Evolutionary conservation across 306 rosid species (phyloP).

Genomic region (Cucurbita argyrosperma): DNA sequence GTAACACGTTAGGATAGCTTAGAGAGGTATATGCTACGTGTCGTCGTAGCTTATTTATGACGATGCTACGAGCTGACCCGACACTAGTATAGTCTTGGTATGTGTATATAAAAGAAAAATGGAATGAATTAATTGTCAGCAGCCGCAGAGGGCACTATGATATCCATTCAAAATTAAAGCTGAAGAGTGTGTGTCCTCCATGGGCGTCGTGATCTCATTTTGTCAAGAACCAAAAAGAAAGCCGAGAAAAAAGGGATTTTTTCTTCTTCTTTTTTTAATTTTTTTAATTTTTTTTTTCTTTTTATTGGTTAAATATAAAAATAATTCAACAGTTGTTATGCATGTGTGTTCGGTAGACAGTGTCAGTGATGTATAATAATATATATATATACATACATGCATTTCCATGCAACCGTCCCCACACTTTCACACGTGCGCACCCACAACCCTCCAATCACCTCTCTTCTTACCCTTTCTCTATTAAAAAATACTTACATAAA

Average conservation of each 20-base stretch:
- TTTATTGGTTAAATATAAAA: background rate
- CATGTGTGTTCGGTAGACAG: slow-evolving; percentile 52
- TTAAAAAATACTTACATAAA: no score
- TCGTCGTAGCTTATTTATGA: no score
- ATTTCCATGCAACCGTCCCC: slow-evolving; percentile 78
- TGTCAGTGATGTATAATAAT: slow-evolving; percentile 51
- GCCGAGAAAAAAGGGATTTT: background rate
- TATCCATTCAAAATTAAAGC: background rate
- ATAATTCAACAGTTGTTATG: slow-evolving; percentile 27
- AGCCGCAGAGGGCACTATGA: no score
- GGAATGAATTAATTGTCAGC: no score
- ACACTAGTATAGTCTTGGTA: no score
- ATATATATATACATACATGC: slow-evolving; percentile 30
- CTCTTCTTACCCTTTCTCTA: background rate
- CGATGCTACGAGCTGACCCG: no score
- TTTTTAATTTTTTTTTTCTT: background rate
- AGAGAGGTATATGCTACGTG: no score
- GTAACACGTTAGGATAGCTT: no score
- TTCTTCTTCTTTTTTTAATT: background rate
- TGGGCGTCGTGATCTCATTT: background rate
- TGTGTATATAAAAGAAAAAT: no score
- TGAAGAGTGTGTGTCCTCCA: background rate
- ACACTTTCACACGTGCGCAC: slow-evolving; percentile 39
- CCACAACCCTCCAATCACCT: slow-evolving; percentile 6
- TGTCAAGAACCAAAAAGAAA: background rate